Base-by-base conservation (phyloP, 192 early-diverging fungal species). In the Lobosporangium transversale region DNA sequence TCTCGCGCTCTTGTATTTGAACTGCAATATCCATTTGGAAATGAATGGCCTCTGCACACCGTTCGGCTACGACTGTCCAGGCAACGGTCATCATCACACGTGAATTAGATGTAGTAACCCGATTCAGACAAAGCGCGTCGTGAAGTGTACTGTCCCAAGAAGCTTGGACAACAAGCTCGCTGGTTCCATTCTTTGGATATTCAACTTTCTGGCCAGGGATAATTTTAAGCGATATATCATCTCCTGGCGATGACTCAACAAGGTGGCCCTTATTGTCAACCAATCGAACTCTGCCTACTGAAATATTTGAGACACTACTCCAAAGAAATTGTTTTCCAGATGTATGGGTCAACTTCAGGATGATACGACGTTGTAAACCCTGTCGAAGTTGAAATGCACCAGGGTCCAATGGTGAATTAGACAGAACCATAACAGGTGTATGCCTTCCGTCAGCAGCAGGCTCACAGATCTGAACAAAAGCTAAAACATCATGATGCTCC, bases 81-180 rank as follows among this genome's bases (percentile, higher is more conserved):
- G 71, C 80, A 26, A 92, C 32, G 1, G 83, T 67, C 27, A 93
- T 79, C 29, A 85, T 57, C 9, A 93, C 87, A 6, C 88, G 85
- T 62, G 85, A 82, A n/a, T 79, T 68, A 14, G 87, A 70, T 27
- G 65, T 55, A 0, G 92, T 93, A 10, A 89, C 81, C 36, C 81
- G 53, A 57, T 94, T 90, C 17, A 94, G 71, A 44, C 90, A 80
- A 0, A 84, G 62, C 1, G 87, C 89, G 8, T 87, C 91, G 48
- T 92, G 88, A 1, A 93, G 83, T 0, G 91, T 91, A 12, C 89
- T 90, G 52, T 94, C 92, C 92, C 92, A 94, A 8, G 91, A 79
- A 23, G 85, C 87, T 6, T 83, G 78, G 8, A 84, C 80, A 20
- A 70, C 45, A 2, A 91, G 51, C 12, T 86, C 85, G 55, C 88